These are phyloP conservation scores for Trametes maxima DNA, from an alignment of 768 basidiomycete species.

Conservation along the genomic window DNA sequence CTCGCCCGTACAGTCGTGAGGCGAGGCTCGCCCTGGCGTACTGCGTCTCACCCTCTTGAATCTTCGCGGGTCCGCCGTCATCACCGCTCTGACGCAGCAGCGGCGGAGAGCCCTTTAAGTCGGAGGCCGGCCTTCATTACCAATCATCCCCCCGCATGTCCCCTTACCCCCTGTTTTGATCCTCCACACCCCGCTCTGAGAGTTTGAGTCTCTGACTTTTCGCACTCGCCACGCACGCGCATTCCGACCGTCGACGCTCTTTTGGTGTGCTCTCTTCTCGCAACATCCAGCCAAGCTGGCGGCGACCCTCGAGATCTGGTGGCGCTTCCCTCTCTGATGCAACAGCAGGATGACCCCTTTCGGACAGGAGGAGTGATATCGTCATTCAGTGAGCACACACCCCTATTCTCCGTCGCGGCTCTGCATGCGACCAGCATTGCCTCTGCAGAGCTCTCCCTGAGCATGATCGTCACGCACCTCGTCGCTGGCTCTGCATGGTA, in stretches of 20 bases:
- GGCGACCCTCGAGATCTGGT: neutral
- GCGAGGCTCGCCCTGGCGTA: neutral
- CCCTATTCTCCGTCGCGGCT: neutral
- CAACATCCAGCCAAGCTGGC: constrained; percentile 1
- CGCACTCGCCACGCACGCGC: neutral
- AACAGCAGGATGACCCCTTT: constrained; percentile 10
- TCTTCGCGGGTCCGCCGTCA: neutral
- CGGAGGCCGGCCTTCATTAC: neutral
- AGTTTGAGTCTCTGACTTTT: neutral
- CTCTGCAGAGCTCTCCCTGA: neutral
- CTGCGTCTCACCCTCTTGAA: neutral
- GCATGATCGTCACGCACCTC: constrained; percentile 6
- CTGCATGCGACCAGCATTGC: too few relatives aligned
- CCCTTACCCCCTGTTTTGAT: neutral
- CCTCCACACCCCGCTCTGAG: neutral
- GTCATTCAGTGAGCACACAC: neutral
- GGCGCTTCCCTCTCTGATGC: constrained; percentile 4
- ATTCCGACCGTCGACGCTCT: neutral
- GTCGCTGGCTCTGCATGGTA: constrained; percentile 11
- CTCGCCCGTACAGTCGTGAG: neutral
- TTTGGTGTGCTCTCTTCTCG: neutral
- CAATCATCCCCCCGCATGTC: neutral
- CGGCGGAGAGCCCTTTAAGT: neutral
- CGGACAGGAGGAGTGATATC: neutral
- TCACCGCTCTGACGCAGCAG: neutral